These are phyloP conservation scores for Hypoxylon intermedium DNA, from an alignment of 495 filamentous ascomycete species.

Conservation along the genomic window DNA sequence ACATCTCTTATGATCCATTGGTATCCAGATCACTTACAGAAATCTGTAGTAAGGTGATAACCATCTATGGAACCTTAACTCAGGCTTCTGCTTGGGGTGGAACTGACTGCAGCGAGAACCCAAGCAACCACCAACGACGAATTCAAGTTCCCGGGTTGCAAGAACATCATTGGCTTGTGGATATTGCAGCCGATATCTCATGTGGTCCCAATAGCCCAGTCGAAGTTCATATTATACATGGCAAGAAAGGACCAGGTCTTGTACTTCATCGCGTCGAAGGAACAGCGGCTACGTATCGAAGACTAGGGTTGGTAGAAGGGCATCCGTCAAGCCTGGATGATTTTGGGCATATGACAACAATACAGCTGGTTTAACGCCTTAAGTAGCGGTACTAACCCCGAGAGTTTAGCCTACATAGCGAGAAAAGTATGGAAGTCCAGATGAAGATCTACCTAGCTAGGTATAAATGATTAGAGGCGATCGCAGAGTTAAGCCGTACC, in stretches of 20 bases:
- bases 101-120: neutral
- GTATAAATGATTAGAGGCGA: too few species aligned
- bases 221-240: conserved; percentile 13
- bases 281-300: conserved; percentile 7
- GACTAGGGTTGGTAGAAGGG: conserved; percentile 10
- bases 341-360: neutral
- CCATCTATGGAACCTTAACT: conserved; percentile 1
- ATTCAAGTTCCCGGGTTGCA: neutral
- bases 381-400: too few species aligned
- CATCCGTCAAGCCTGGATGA: neutral
- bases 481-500: too few species aligned
- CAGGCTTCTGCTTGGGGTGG: conserved; percentile 10
- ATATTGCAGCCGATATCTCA: conserved; percentile 14
- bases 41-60: conserved; percentile 3
- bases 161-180: conserved; percentile 12
- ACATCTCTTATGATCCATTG: conserved; percentile 2
- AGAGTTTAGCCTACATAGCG: too few species aligned
- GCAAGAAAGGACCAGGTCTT: conserved; percentile 16
- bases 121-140: neutral
- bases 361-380: too few species aligned
- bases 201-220: neutral
- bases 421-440: too few species aligned
- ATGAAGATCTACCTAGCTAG: too few species aligned
- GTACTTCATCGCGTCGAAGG: conserved; percentile 16
- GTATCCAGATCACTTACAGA: conserved; percentile 6